These are phyloP conservation scores for Tylopilus balloui DNA, from an alignment of 768 basidiomycete species.

Conservation along the genomic window DNA sequence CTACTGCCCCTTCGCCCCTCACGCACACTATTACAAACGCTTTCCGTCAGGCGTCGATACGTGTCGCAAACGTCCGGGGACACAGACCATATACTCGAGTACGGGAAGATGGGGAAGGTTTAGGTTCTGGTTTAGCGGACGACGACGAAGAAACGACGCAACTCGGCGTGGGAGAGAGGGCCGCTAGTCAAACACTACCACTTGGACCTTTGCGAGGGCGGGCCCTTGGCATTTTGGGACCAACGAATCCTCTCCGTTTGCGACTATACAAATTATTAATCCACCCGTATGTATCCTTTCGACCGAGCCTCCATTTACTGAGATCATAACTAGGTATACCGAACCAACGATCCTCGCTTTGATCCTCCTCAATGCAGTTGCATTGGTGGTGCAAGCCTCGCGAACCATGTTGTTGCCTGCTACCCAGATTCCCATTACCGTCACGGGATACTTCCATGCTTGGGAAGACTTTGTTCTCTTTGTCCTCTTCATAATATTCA, in stretches of 20 bases:
- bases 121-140: conserved; percentile 24
- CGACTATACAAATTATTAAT: conserved; percentile 65
- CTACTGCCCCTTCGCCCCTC: conserved; percentile 51
- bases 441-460: conserved; percentile 72
- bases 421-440: conserved; percentile 39
- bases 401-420: conserved; percentile 51
- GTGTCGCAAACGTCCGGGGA: conserved; percentile 78
- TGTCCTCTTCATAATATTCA: conserved; percentile 78
- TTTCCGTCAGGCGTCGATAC: conserved; percentile 60
- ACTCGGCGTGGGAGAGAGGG: conserved; percentile 21
- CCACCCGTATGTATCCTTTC: conserved; percentile 52
- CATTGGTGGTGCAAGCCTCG: conserved; percentile 78
- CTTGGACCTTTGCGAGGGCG: conserved; percentile 62
- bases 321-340: conserved; percentile 55
- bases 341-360: conserved; percentile 80
- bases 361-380: conserved; percentile 78
- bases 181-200: conserved; percentile 40
- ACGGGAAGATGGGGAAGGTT: conserved; percentile 43
- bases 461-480: conserved; percentile 94
- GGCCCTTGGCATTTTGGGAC: conserved; percentile 73
- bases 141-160: conserved; percentile 37
- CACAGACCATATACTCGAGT: conserved; percentile 56
- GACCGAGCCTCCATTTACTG: background rate
- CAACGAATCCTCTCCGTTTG: conserved; percentile 59
- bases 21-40: conserved; percentile 57